Evolutionary conservation across 2,329 filamentous ascomycete genomes (phyloP).

Genomic region (Fusarium nanum): DNA sequence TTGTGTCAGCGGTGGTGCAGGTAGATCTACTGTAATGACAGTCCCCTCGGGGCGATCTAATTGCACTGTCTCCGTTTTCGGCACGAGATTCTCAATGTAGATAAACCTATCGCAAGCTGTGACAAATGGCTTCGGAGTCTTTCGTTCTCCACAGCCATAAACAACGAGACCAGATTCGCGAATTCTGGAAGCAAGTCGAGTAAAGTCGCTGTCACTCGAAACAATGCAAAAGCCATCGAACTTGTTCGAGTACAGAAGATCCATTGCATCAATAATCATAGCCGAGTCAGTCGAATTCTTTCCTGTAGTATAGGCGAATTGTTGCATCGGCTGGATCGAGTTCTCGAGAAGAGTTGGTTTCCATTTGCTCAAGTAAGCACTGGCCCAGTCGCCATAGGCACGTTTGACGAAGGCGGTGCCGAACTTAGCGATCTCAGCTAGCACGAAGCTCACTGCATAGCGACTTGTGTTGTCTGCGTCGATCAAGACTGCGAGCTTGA

Average conservation of each 20-base stretch:
- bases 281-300: constrained; percentile 52
- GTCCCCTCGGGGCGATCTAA: not conserved
- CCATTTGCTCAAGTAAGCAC: constrained; percentile 44
- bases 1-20: not conserved
- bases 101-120: constrained; percentile 51
- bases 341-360: constrained; percentile 48
- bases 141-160: constrained; percentile 51
- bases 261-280: constrained; percentile 55
- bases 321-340: constrained; percentile 53
- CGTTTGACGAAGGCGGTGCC: constrained; percentile 49
- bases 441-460: constrained; percentile 25
- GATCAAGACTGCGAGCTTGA: not conserved
- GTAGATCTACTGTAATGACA: not conserved
- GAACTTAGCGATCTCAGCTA: constrained; percentile 51
- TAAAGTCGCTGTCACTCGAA: constrained; percentile 54
- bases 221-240: constrained; percentile 52
- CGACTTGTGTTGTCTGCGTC: not conserved
- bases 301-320: constrained; percentile 52
- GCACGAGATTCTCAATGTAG: constrained; percentile 43
- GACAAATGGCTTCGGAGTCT: constrained; percentile 50
- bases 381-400: constrained; percentile 53
- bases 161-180: constrained; percentile 38
- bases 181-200: constrained; percentile 50
- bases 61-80: not conserved
- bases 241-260: constrained; percentile 49